phyloP scores from a whole-genome alignment of 2,329 filamentous ascomycete species.

The Claviceps sp. region DNA sequence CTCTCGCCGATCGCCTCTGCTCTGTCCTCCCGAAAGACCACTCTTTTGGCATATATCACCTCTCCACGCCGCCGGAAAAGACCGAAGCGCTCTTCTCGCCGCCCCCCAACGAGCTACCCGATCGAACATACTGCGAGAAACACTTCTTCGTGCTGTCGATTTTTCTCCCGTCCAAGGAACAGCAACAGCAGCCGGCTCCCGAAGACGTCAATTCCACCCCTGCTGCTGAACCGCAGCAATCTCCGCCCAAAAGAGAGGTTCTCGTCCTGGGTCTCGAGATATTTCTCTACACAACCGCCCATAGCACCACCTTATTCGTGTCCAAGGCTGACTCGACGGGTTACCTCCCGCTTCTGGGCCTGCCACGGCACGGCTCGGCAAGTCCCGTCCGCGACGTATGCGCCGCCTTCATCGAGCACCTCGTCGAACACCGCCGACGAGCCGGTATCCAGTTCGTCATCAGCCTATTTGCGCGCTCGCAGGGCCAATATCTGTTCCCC shows the following conservation, averaged over 20 bases:
- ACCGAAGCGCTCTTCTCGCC: conserved; percentile 68
- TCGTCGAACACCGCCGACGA: conserved; percentile 54
- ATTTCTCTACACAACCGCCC: conserved; percentile 69
- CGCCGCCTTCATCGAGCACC: conserved; percentile 60
- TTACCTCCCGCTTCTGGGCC: conserved; percentile 54
- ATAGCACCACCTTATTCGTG: conserved; percentile 78
- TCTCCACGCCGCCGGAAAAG: conserved; percentile 70
- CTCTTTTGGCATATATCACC: conserved; percentile 63
- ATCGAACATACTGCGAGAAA: conserved; percentile 73
- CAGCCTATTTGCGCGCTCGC: conserved; percentile 82
- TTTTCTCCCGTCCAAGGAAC: conserved; percentile 10
- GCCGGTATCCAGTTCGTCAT: conserved; percentile 57
- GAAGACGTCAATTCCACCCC: neutral
- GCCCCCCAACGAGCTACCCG: conserved; percentile 55
- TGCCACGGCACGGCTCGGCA: conserved; percentile 45
- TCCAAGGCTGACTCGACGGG: conserved; percentile 96
- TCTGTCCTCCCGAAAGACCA: conserved; percentile 38
- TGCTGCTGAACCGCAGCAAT: neutral
- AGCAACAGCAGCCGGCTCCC: neutral
- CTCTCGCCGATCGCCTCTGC: conserved; percentile 21
- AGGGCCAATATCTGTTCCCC: conserved; percentile 89
- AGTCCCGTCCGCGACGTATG: conserved; percentile 66
- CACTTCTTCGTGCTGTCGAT: conserved; percentile 55
- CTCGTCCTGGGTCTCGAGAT: conserved; percentile 77
- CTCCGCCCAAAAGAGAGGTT: conserved; percentile 30